A percentile compares a stretch with the other conserved stretches of the same genome.
Evolutionary conservation across 176 grass and related monocot species (phyloP).

Genomic region (Oryza meyeriana): DNA sequence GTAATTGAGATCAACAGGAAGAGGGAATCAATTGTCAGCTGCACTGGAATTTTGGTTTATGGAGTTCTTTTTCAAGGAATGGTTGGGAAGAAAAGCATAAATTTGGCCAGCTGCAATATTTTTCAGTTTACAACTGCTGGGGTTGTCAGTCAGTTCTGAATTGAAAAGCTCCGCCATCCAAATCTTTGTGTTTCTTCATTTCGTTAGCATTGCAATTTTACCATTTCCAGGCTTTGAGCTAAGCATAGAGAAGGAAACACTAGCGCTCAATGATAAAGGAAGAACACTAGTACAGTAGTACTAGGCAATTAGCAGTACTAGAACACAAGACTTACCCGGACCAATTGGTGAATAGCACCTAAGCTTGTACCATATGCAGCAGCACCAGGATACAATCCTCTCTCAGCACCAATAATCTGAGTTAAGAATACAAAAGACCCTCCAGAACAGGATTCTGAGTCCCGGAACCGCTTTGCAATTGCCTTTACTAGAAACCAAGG

Average conservation of each 20-base stretch:
- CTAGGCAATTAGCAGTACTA: neutral
- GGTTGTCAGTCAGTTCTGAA: neutral
- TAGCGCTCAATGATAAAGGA: neutral
- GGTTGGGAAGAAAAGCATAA: neutral
- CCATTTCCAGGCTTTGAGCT: neutral
- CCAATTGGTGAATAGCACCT: slow-evolving; percentile 81
- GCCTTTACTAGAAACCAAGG: slow-evolving; percentile 83
- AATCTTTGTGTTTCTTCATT: neutral
- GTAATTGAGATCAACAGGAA: neutral
- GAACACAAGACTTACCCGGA: slow-evolving; percentile 49
- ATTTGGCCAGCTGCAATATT: neutral
- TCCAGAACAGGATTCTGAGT: slow-evolving; percentile 44
- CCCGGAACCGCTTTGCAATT: slow-evolving; percentile 46
- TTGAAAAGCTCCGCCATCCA: neutral
- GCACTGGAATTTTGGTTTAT: neutral
- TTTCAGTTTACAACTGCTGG: neutral
- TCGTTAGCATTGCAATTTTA: neutral
- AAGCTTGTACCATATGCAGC: slow-evolving; percentile 77
- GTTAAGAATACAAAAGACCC: slow-evolving; percentile 77
- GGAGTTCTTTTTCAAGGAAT: neutral
- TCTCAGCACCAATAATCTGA: slow-evolving; percentile 86
- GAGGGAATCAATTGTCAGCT: neutral
- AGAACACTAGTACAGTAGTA: neutral
- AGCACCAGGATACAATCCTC: slow-evolving; percentile 80
- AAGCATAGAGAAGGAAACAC: neutral